These are phyloP conservation scores for Lotus japonicus DNA, from an alignment of 306 rosid species.

Conservation along the genomic window DNA sequence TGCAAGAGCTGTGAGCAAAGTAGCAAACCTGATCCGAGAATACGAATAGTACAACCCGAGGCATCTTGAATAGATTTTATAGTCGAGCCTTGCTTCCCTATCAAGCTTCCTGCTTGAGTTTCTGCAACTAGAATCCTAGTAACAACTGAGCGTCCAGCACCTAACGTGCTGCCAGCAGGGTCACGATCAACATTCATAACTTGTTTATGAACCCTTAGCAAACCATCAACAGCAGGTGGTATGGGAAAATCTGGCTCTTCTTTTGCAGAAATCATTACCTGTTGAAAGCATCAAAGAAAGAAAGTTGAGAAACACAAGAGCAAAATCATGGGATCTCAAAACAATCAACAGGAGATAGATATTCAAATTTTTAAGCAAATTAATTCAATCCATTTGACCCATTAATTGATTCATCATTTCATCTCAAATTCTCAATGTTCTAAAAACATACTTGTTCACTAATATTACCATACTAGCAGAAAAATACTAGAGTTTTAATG, in stretches of 20 bases:
- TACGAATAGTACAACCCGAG: conserved; percentile 43
- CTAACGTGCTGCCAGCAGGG: conserved; percentile 31
- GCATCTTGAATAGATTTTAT: conserved; percentile 47
- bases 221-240: conserved; percentile 58
- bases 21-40: conserved; percentile 46
- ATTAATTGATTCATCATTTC: conserved; percentile 24
- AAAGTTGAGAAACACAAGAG: conserved; percentile 13
- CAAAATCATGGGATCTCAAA: neutral
- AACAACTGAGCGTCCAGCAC: conserved; percentile 28
- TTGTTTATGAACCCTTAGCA: conserved; percentile 54
- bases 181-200: conserved; percentile 33
- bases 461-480: neutral
- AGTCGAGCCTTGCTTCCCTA: conserved; percentile 54
- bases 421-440: neutral
- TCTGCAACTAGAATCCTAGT: conserved; percentile 56
- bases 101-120: conserved; percentile 56
- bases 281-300: conserved; percentile 8
- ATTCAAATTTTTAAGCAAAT: neutral
- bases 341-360: neutral
- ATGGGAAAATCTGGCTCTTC: conserved; percentile 44
- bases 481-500: neutral
- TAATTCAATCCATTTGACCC: conserved; percentile 15
- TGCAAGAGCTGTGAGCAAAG: neutral
- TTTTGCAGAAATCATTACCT: conserved; percentile 62
- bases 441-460: neutral